Base-by-base conservation (phyloP, 129 eudicot species). In the Flaveria ramosissima region DNA sequence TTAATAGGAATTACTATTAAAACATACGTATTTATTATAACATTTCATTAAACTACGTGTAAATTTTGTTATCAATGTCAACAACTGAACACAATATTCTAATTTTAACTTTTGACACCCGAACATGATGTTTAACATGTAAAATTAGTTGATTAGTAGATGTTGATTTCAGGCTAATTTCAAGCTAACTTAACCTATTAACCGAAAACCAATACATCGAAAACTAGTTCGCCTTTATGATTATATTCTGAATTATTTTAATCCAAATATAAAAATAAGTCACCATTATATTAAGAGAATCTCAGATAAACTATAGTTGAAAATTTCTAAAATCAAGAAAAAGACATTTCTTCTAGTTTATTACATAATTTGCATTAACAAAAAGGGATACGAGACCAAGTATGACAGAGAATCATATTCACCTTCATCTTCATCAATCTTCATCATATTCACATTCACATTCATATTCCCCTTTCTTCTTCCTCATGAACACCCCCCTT, bases 401-500 rank as follows among this genome's bases (percentile, higher is more conserved):
- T 70, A 55, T 45, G 70, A 59, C 77, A 74, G 43, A 80, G 75
- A 80, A 74, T 66, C 84, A 80, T 36, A 74, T 80, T 56, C 80
- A 80, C 48, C 17, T 24, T 65, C 79, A 21, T 36, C 43, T 4
- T 5, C 68, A 2, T 30, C 68, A 4, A 4, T 14, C 3, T 1
- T 30, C 42, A 75, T n/a, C 27, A 30, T 17, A 15, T 23, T 23
- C 26, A 23, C 26, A 23, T 17, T 26, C 81, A 9, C 14, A 51
- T 60, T 79, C 77, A 50, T 47, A 70, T 36, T 36, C 41, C 41
- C 41, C 41, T 7, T 36, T 36, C 41, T 36, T 36, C 41, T 6
- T 36, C 41, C 41, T 36, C 41, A 36, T 36, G 41, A 36, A 48
- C 15, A 6, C 55, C 21, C 21, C 53, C 70, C 53, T 23, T 26